Evolutionary conservation across 495 filamentous ascomycete genomes (phyloP).

Genomic region (Wilcoxina mikolae): DNA sequence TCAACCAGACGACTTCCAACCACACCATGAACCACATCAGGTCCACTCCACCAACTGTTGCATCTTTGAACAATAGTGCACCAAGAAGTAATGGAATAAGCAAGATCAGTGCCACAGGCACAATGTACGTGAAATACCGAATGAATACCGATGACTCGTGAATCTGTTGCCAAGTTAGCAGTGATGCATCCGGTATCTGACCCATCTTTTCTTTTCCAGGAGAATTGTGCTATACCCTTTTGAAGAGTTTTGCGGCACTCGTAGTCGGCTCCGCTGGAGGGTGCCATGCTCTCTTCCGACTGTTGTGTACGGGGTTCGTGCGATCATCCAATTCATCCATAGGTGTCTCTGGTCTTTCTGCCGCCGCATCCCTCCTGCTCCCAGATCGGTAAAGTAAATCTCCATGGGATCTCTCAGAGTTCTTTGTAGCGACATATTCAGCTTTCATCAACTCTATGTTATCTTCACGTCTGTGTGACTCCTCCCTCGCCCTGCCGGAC

Average conservation of each 20-base stretch:
- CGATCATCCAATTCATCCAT: conserved; percentile 76
- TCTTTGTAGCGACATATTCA: conserved; percentile 55
- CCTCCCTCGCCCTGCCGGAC: conserved; percentile 37
- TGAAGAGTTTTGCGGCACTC: conserved; percentile 45
- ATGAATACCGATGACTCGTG: conserved; percentile 63
- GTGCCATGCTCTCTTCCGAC: conserved; percentile 45
- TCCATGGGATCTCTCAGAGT: conserved; percentile 43
- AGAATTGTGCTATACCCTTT: conserved; percentile 29
- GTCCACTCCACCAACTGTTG: conserved; percentile 57
- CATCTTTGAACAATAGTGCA: conserved; percentile 45
- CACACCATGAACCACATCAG: conserved; percentile 89
- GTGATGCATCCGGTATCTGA: conserved; percentile 17
- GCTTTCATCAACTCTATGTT: conserved; percentile 71
- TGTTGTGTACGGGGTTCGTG: conserved; percentile 57
- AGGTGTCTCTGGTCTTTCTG: conserved; percentile 25
- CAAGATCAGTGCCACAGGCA: conserved; percentile 56
- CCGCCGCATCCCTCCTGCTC: neutral
- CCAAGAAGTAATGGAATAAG: conserved; percentile 73
- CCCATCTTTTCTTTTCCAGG: conserved; percentile 30
- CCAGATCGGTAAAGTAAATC: neutral
- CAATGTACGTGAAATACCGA: conserved; percentile 77
- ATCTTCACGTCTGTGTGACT: conserved; percentile 61
- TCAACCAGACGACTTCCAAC: conserved; percentile 87
- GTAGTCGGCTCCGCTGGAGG: conserved; percentile 53
- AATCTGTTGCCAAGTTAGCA: conserved; percentile 33